Percentiles rank a stretch among this genome's conserved stretches.
phyloP scores from a whole-genome alignment of 768 basidiomycete species.

The Suillus spraguei region DNA sequence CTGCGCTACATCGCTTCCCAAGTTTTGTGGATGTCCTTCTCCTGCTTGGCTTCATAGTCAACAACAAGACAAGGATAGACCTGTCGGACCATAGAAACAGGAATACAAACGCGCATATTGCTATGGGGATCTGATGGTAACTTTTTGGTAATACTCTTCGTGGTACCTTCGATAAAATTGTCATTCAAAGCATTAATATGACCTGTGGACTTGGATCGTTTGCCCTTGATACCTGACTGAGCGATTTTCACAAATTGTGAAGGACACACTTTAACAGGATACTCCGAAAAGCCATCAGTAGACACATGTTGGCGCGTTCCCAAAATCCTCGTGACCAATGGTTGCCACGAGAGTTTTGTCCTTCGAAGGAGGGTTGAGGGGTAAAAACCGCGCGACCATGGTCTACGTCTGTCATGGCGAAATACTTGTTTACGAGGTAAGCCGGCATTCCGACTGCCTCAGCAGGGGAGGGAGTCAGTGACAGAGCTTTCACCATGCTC shows the following conservation, averaged over 20 bases:
- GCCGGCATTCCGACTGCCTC: conserved; percentile 28
- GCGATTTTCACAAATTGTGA: conserved; percentile 36
- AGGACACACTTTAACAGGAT: conserved; percentile 43
- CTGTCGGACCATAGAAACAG: conserved; percentile 42
- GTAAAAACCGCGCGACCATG: conserved; percentile 23
- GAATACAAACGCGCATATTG: conserved; percentile 42
- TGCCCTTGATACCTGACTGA: conserved; percentile 30
- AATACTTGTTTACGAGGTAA: conserved; percentile 21
- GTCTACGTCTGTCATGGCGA: conserved; percentile 16
- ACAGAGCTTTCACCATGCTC: conserved; percentile 18
- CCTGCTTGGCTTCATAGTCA: conserved; percentile 33
- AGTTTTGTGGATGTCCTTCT: conserved; percentile 27
- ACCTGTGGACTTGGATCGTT: conserved; percentile 22
- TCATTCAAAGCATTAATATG: conserved; percentile 15
- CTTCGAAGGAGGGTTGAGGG: conserved; percentile 10
- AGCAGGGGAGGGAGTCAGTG: conserved; percentile 14
- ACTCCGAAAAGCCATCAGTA: conserved; percentile 44
- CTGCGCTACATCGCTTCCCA: conserved; percentile 16
- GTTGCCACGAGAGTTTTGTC: not conserved
- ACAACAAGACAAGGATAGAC: conserved; percentile 42
- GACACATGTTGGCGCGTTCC: conserved; percentile 39
- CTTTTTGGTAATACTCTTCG: conserved; percentile 24
- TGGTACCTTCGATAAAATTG: conserved; percentile 18
- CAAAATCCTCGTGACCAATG: conserved; percentile 38
- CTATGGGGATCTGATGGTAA: conserved; percentile 32